Base-by-base conservation (phyloP, 129 eudicot genomes). In the Tagetes patula region DNA sequence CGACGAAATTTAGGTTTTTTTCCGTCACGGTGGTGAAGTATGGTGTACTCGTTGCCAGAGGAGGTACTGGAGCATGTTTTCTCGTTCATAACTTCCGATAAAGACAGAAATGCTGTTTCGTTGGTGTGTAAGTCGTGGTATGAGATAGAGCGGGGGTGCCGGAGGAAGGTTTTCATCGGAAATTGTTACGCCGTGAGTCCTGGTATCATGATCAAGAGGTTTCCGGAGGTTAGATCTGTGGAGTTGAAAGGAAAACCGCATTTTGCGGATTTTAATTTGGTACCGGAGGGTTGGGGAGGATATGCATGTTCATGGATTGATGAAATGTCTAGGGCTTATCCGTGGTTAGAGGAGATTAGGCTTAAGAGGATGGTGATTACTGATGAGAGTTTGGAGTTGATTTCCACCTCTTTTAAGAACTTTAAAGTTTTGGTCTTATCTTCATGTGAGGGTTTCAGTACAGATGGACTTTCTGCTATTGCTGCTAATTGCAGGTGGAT, bases 401-500 rank as follows among this genome's bases (percentile, higher is more conserved):
- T 92, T 13, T 70, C 88, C 0, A 87, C 74, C 73, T 67, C 84
- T 33, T 93, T 87, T 61, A 79, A 78, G 85, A 85, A 85, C 42
- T 93, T 93, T 45, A 93, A 76, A 83, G 96, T 93, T 3, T 77
- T 93, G 82, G 84, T 87, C n/a, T 80, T 93, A 82, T 53, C 81
- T 42, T 87, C 95, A 13, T 93, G 98, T 77, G 98, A 89, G 41
- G 98, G 98, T 9, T 89, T 93, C 61, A 77, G 87, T 58, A 89
- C 98, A 7, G 95, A 89, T 62, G 98, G 98, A 0, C 91, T 93
- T 71, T 90, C 95, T 31, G 84, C 90, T 56, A 87, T 93, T 87
- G 98, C 98, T 41, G 90, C 98, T 67, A 84, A 89, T 79, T 93
- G 98, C 96, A 93, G 96, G 98, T 93, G 1, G 60, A 8, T 32